Conservation (phyloP, 164 flowering plant genomes). For the Kalanchoe fedtschenkoi region DNA sequence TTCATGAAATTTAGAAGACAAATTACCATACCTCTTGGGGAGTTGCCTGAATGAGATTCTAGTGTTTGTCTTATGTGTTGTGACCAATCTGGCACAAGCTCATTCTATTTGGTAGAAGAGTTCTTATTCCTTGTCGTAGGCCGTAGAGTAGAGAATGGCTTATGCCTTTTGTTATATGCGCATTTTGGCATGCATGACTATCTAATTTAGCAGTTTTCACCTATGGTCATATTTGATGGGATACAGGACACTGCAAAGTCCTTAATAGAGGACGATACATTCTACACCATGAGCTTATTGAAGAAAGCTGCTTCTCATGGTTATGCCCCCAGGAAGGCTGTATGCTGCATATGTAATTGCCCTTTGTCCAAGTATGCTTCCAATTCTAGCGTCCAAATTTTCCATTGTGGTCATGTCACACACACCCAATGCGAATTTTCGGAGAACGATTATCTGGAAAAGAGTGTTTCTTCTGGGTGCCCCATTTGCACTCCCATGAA, state of each 20-base stretch:
- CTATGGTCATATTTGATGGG: neutral
- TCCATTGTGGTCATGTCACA: conserved; percentile 82
- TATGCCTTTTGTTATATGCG: neutral
- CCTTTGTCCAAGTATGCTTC: conserved; percentile 40
- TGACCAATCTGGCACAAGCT: too few relatives aligned
- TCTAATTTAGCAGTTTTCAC: too few relatives aligned
- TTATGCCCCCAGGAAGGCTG: conserved; percentile 56
- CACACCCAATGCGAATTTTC: conserved; percentile 70
- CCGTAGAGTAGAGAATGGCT: too few relatives aligned
- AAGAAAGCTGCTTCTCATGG: conserved; percentile 93
- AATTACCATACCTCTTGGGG: too few relatives aligned
- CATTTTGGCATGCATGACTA: too few relatives aligned
- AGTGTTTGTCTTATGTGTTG: too few relatives aligned
- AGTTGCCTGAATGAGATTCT: too few relatives aligned
- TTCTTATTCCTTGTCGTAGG: too few relatives aligned
- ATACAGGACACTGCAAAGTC: conserved; percentile 85
- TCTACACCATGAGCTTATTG: conserved; percentile 76
- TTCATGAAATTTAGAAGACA: neutral
- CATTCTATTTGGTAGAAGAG: too few relatives aligned
- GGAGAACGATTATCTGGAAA: conserved; percentile 34
- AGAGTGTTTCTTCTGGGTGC: conserved; percentile 44
- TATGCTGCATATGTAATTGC: conserved; percentile 69
- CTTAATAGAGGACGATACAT: conserved; percentile 88
- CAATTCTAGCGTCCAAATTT: conserved; percentile 47
- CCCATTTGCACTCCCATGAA: conserved; percentile 84